These are phyloP conservation scores for Onygenales sp. DNA, from an alignment of 2,329 filamentous ascomycete genomes.

Conservation along the genomic window DNA sequence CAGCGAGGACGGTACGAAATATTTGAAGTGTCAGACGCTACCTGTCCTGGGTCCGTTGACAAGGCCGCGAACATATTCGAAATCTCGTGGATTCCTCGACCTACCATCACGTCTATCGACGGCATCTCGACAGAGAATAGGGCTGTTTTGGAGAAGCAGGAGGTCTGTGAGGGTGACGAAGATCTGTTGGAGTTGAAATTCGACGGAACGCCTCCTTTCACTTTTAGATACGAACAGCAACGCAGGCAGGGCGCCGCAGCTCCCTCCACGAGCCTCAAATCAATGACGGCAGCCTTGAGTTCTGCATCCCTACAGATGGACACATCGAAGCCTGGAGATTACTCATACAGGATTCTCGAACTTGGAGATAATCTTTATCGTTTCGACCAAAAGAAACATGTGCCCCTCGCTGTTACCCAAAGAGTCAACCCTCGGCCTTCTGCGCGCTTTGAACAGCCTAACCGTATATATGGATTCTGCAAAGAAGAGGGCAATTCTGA, in stretches of 20 bases:
- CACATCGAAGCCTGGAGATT: conserved; percentile 69
- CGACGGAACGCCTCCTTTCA: conserved; percentile 72
- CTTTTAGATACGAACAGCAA: conserved; percentile 69
- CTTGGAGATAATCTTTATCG: conserved; percentile 82
- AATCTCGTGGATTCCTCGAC: conserved; percentile 77
- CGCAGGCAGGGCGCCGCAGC: conserved; percentile 61
- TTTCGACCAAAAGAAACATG: conserved; percentile 55
- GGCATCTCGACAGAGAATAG: conserved; percentile 40
- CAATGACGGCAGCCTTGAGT: conserved; percentile 66
- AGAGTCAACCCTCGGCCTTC: conserved; percentile 74
- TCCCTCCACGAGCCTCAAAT: conserved; percentile 56
- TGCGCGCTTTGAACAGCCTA: conserved; percentile 72
- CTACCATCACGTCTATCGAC: conserved; percentile 54
- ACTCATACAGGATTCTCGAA: conserved; percentile 76
- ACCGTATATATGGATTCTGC: conserved; percentile 93
- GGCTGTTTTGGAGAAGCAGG: conserved; percentile 58
- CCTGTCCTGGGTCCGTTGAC: conserved; percentile 76
- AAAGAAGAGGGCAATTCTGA: conserved; percentile 72
- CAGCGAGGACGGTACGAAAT: conserved; percentile 71
- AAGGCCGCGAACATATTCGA: conserved; percentile 63
- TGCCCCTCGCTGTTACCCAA: conserved; percentile 64
- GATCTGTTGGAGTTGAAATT: conserved; percentile 77
- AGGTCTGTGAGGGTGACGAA: conserved; percentile 90
- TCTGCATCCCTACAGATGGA: conserved; percentile 77
- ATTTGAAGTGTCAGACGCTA: conserved; percentile 62